Percentiles rank a stretch among this genome's conserved stretches.
phyloP scores from a whole-genome alignment of 179 eudicot genomes.

The Drosera spatulata region DNA sequence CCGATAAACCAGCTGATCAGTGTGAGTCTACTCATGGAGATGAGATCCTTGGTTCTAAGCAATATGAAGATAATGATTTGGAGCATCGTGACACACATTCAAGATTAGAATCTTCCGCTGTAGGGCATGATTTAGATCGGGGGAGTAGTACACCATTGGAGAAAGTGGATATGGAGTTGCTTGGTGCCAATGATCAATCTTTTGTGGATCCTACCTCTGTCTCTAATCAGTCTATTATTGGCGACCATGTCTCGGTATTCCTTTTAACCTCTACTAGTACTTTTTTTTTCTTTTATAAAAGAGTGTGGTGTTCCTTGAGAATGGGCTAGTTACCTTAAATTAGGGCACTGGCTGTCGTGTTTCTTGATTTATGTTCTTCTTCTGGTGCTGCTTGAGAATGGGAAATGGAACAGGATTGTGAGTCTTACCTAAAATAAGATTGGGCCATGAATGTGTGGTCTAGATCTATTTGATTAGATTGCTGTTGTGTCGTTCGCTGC shows the following conservation, averaged over 20 bases:
- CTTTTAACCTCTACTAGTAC: neutral
- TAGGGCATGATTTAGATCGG: slow-evolving; percentile 18
- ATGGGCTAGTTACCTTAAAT: no score
- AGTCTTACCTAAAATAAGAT: no score
- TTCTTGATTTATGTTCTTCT: no score
- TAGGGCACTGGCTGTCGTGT: no score
- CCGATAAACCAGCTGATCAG: slow-evolving; percentile 10
- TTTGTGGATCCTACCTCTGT: slow-evolving; percentile 21
- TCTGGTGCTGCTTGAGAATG: no score
- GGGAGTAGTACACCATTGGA: slow-evolving; percentile 14
- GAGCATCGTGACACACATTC: slow-evolving; percentile 2
- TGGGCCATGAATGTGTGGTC: no score
- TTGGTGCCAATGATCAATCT: slow-evolving; percentile 18
- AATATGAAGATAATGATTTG: slow-evolving; percentile 11
- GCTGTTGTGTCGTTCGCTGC: no score
- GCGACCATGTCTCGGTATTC: slow-evolving; percentile 40
- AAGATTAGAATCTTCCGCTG: slow-evolving; percentile 15
- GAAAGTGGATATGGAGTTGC: slow-evolving; percentile 17
- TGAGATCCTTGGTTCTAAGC: slow-evolving; percentile 19
- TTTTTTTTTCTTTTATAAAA: no score
- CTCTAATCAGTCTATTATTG: slow-evolving; percentile 14
- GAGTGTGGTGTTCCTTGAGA: no score
- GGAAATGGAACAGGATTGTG: no score
- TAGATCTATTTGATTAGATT: no score
- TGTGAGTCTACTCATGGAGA: slow-evolving; percentile 10